Conservation (phyloP, 345 rosid species). For the Boechera stricta region DNA sequence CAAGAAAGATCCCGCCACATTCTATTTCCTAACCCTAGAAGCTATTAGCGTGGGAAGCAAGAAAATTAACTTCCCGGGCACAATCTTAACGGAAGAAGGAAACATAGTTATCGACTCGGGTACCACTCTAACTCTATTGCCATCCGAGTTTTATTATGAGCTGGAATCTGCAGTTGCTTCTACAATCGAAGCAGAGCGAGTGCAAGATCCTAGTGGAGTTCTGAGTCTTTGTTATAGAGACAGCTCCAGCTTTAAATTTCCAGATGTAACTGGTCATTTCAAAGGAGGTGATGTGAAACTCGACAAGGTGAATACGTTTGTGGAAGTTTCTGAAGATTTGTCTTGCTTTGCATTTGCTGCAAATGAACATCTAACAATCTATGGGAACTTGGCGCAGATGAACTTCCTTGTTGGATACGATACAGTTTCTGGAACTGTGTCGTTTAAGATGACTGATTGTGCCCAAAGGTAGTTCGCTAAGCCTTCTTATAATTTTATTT, state of each 20-base stretch:
- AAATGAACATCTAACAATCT: slow-evolving; percentile 23
- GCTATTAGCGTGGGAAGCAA: slow-evolving; percentile 29
- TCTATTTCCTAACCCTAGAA: slow-evolving; percentile 30
- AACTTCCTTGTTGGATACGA: slow-evolving; percentile 61
- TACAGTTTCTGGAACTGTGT: slow-evolving; percentile 34
- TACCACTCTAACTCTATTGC: slow-evolving; percentile 55
- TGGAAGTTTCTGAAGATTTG: slow-evolving; percentile 33
- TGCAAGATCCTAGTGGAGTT: slow-evolving; percentile 23
- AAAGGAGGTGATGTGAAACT: slow-evolving; percentile 50
- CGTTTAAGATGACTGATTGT: slow-evolving; percentile 57
- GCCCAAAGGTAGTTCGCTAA: neutral
- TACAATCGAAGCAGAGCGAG: slow-evolving; percentile 13
- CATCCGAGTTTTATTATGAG: slow-evolving; percentile 24
- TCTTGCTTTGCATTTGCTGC: slow-evolving; percentile 49
- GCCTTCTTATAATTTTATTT: neutral
- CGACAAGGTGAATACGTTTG: slow-evolving; percentile 44
- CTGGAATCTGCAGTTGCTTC: slow-evolving; percentile 38
- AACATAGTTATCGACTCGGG: slow-evolving; percentile 64
- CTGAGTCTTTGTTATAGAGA: slow-evolving; percentile 47
- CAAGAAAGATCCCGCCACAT: neutral
- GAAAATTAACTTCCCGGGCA: neutral
- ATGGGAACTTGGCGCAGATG: slow-evolving; percentile 53
- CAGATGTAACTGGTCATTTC: slow-evolving; percentile 42
- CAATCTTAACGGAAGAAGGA: slow-evolving; percentile 18
- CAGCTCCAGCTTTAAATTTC: slow-evolving; percentile 20